A percentile compares a stretch with the other conserved stretches of the same genome.
Conservation (phyloP, 2,329 filamentous ascomycete species). For the Trichoderma sp. region DNA sequence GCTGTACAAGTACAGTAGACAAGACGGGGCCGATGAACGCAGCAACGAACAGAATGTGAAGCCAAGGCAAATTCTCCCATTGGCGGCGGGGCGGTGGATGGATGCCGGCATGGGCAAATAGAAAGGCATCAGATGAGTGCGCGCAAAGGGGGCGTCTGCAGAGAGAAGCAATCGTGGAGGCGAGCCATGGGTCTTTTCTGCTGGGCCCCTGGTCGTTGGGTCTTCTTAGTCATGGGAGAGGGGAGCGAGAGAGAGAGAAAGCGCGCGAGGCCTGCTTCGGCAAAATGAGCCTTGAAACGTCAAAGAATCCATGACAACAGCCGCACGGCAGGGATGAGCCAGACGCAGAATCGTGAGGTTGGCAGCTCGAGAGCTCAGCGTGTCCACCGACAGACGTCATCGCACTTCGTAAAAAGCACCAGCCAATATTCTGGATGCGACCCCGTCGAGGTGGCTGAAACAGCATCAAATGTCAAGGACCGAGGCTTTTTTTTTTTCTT, state of each 20-base stretch:
- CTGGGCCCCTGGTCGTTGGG: not conserved
- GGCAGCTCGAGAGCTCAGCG: not conserved
- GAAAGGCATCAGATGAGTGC: not conserved
- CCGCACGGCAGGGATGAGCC: not conserved
- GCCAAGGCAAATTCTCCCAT: constrained; percentile 14
- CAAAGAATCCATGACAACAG: constrained; percentile 8
- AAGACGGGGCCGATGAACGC: not conserved
- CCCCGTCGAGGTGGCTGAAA: constrained; percentile 11
- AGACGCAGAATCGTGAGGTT: not conserved
- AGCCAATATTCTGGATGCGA: not conserved
- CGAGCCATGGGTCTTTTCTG: not conserved
- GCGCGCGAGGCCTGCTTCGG: not conserved
- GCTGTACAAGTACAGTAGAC: not conserved
- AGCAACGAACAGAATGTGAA: not conserved
- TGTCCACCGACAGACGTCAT: constrained; percentile 7
- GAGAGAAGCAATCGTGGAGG: constrained; percentile 5
- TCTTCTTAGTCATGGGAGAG: constrained; percentile 9
- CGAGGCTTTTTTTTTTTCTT: not conserved
- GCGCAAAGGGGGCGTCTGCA: not conserved
- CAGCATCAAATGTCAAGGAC: constrained; percentile 10
- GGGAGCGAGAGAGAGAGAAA: not conserved
- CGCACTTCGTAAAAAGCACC: not conserved
- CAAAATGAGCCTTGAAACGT: constrained; percentile 14
- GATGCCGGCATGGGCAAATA: constrained; percentile 3
- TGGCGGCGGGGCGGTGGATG: constrained; percentile 2